phyloP scores from a whole-genome alignment of 306 rosid species.

The Prunus fruticosa region DNA sequence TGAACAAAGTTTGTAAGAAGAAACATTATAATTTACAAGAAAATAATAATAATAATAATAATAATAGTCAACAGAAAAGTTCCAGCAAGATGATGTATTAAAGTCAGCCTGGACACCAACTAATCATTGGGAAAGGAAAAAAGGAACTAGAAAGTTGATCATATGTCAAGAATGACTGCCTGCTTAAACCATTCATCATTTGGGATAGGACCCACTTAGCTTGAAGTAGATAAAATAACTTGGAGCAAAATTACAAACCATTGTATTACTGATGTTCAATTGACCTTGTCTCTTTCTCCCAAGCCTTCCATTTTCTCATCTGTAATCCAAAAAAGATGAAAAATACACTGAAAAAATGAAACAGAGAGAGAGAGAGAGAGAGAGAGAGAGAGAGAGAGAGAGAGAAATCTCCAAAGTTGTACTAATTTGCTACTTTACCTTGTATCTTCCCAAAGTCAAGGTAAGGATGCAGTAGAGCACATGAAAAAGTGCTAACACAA shows the following conservation, averaged over 20 bases:
- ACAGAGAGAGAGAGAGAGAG: background rate
- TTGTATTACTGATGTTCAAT: conserved; percentile 38
- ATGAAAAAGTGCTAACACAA: conserved; percentile 64
- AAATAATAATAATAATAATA: too few species aligned
- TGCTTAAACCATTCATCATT: background rate
- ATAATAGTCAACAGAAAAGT: background rate
- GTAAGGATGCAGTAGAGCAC: conserved; percentile 66
- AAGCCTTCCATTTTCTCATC: conserved; percentile 75
- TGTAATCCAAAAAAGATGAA: conserved; percentile 29
- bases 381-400: conserved; percentile 9
- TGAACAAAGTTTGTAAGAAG: background rate
- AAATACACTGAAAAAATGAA: background rate
- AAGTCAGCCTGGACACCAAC: background rate
- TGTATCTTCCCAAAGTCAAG: conserved; percentile 58
- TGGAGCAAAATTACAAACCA: conserved; percentile 26
- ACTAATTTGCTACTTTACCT: conserved; percentile 36
- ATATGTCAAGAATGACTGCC: background rate
- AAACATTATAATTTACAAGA: background rate
- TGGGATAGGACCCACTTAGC: background rate
- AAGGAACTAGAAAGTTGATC: background rate
- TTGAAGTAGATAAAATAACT: background rate
- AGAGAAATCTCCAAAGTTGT: conserved; percentile 1
- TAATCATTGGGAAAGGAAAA: background rate
- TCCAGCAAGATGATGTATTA: background rate
- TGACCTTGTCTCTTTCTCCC: conserved; percentile 76